These are phyloP conservation scores for Rhodamnia argentea DNA, from an alignment of 345 rosid genomes.

Conservation along the genomic window DNA sequence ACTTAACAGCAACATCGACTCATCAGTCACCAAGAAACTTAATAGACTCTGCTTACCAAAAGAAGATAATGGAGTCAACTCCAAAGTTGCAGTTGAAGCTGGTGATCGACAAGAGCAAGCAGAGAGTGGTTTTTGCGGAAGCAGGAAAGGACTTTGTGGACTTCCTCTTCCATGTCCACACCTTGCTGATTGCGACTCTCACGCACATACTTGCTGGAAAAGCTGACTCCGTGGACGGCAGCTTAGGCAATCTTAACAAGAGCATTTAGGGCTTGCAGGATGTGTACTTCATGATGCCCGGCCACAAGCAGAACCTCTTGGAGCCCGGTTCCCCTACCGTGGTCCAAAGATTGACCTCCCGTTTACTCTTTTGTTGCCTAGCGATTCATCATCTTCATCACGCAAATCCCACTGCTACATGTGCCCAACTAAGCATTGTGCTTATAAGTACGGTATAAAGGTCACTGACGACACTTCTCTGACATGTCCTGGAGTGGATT, in stretches of 20 bases:
- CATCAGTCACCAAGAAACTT: too few relatives aligned
- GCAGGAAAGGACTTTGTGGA: conserved; percentile 21
- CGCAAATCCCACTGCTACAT: too few relatives aligned
- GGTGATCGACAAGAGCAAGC: background rate
- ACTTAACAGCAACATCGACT: background rate
- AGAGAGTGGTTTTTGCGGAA: conserved; percentile 14
- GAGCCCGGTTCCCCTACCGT: background rate
- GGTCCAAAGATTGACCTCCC: background rate
- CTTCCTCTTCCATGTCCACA: conserved; percentile 10
- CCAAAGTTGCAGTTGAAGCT: background rate
- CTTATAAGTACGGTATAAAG: background rate
- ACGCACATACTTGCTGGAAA: background rate
- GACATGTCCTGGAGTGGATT: background rate
- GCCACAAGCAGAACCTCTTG: background rate
- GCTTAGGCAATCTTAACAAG: background rate
- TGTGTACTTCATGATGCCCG: background rate
- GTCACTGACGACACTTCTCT: background rate
- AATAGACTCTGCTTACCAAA: background rate
- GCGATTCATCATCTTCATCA: background rate
- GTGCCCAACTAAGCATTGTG: too few relatives aligned
- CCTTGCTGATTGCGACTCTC: conserved; percentile 8
- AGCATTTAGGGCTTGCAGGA: background rate
- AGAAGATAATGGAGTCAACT: background rate
- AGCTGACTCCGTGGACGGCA: background rate
- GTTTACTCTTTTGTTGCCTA: background rate